Base-by-base conservation (phyloP, 1,284 basidiomycete genomes). In the Cryptococcus depauperatus region DNA sequence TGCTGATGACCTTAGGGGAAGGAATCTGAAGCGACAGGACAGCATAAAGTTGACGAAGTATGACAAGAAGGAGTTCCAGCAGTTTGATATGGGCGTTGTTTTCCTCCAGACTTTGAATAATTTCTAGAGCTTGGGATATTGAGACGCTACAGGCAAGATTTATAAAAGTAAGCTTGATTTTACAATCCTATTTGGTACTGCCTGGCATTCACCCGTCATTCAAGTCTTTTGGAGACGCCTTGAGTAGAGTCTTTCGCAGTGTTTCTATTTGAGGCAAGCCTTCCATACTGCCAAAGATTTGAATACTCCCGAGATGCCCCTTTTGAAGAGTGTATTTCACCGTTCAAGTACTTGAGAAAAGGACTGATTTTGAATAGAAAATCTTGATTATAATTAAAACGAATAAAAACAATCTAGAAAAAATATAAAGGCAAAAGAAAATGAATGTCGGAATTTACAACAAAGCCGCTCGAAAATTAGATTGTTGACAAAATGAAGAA, bases 51-150 rank as follows among this genome's bases (percentile, higher is more conserved):
- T 62, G 62, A 10, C 61, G 56, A 25, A 61, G 46, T 8, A 67
- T 37, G 4, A 42, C 46, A 11, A 55, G 44, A n/a, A 54, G 53
- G 11, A 55, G 46, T 9, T 67, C 64, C 2, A 61, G 50, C 11
- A 50, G 49, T 22, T 54, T 46, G 21, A 52, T 34, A 10, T 46
- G 43, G 11, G 26, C 10, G 7, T 41, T 30, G 4, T 48, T 46
- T 2, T 46, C 43, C 4, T 47, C 43, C 3, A 41, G 22, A 11
- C 23, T 33, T 0, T 58, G 38, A 10, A 47, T 44, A 3, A 54
- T 35, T 9, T 56, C 46, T 9, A 48, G 23, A 8, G 43, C 48
- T 41, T 49, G 26, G 7, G 11, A 11, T 3, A 58, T 6, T 1
- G 49, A 35, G 4, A 33, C 28, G 16, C 55, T 54, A 25, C 19